A percentile compares a stretch with the other conserved stretches of the same genome.
Conservation (phyloP, 1,139 yeast species). For the Petasospora rhodanensis region DNA sequence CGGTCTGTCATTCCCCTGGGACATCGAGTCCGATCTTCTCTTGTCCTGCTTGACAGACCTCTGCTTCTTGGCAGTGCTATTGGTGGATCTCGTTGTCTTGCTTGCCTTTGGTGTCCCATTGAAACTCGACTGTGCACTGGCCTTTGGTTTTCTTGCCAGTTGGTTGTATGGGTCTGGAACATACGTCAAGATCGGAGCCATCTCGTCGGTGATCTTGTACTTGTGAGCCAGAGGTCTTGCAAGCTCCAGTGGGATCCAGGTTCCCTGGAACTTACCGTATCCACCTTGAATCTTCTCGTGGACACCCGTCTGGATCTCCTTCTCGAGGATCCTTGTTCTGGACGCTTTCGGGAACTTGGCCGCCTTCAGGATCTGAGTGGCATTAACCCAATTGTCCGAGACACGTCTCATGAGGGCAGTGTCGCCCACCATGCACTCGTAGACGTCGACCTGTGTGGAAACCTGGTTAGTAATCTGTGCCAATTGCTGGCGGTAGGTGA, state of each 20-base stretch:
- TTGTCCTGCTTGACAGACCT: conserved; percentile 2
- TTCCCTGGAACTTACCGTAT: conserved; percentile 94
- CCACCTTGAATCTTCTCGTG: conserved; percentile 98
- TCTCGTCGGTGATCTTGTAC: conserved; percentile 50
- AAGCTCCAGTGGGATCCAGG: conserved; percentile 72
- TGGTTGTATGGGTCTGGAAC: conserved; percentile 46
- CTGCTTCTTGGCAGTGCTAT: neutral
- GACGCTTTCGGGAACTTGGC: conserved; percentile 94
- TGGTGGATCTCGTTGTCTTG: no score
- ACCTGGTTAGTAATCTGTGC: no score
- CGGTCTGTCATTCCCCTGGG: neutral
- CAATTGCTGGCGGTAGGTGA: no score
- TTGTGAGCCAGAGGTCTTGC: conserved; percentile 51
- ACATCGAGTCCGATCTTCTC: conserved; percentile 21
- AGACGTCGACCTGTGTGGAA: no score
- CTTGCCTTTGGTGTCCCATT: no score
- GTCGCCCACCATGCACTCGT: conserved; percentile 51
- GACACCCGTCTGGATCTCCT: conserved; percentile 78
- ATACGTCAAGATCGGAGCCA: conserved; percentile 50
- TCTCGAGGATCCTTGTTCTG: conserved; percentile 84
- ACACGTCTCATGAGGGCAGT: conserved; percentile 70
- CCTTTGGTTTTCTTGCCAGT: conserved; percentile 33
- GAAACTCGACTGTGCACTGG: no score
- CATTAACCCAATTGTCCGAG: conserved; percentile 82
- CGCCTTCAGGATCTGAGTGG: conserved; percentile 92